Conservation (phyloP, 73 alveolate species). For the Paramecium primaurelia region DNA sequence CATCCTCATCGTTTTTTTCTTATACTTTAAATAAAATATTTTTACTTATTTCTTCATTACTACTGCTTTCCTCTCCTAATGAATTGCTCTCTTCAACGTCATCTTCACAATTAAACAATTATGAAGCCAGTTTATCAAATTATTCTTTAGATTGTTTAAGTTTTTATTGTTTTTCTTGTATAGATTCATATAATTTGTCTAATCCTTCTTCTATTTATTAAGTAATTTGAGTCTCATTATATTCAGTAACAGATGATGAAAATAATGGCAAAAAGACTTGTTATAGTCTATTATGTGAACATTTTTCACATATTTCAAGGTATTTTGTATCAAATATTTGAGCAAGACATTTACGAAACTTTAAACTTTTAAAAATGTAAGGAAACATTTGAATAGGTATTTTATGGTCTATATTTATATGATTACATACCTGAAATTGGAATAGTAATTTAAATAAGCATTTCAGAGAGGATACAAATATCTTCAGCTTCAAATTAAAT, state of each 20-base stretch:
- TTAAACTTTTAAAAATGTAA: not conserved
- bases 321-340: constrained; percentile 17
- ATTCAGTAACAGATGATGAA: not conserved
- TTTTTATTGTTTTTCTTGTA: not conserved
- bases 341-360: constrained; percentile 21
- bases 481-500: constrained; percentile 19
- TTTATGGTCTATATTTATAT: not conserved
- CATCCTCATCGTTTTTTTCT: not conserved
- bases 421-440: not conserved
- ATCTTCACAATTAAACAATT: not conserved
- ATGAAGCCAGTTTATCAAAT: not conserved
- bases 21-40: not conserved
- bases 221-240: not conserved
- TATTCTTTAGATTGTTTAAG: constrained; percentile 18
- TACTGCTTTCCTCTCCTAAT: not conserved
- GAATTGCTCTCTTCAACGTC: not conserved
- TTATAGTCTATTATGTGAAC: not conserved
- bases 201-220: not conserved
- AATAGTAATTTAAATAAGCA: not conserved
- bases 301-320: constrained; percentile 39
- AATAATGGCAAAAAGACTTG: not conserved
- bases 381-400: not conserved
- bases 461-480: constrained; percentile 21
- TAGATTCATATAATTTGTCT: constrained; percentile 17
- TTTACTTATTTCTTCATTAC: constrained; percentile 3